phyloP scores from a whole-genome alignment of 768 basidiomycete genomes.

The Asterophora lycoperdoides region DNA sequence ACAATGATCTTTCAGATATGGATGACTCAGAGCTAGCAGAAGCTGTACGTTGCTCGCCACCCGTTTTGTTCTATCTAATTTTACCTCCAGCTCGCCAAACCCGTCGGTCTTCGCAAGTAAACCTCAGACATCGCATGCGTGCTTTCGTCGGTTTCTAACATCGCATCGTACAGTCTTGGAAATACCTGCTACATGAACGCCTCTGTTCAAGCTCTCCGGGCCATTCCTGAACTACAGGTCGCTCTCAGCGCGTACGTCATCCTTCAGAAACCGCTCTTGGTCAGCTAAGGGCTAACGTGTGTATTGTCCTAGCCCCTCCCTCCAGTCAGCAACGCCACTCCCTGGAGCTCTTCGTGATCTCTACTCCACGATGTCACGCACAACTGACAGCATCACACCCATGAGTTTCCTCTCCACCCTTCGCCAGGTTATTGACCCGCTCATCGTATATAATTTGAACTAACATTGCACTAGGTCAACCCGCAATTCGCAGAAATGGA shows the following conservation, averaged over 20 bases:
- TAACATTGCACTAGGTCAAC: constrained; percentile 40
- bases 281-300: background rate
- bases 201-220: constrained; percentile 88
- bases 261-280: background rate
- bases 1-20: constrained; percentile 56
- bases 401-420: constrained; percentile 62
- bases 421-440: constrained; percentile 40
- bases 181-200: constrained; percentile 99
- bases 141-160: background rate
- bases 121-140: constrained; percentile 12
- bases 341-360: constrained; percentile 61
- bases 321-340: constrained; percentile 38
- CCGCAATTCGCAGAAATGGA: constrained; percentile 88
- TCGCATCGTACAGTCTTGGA: constrained; percentile 49
- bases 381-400: constrained; percentile 75
- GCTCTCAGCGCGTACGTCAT: constrained; percentile 58
- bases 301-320: constrained; percentile 25
- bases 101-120: constrained; percentile 79
- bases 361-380: constrained; percentile 67
- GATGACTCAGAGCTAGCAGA: constrained; percentile 75
- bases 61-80: constrained; percentile 3
- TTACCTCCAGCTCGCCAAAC: constrained; percentile 58
- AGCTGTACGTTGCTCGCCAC: constrained; percentile 48
- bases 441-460: background rate
- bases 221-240: constrained; percentile 82